Conservation (phyloP, 306 rosid species). For the Gillenia trifoliata region DNA sequence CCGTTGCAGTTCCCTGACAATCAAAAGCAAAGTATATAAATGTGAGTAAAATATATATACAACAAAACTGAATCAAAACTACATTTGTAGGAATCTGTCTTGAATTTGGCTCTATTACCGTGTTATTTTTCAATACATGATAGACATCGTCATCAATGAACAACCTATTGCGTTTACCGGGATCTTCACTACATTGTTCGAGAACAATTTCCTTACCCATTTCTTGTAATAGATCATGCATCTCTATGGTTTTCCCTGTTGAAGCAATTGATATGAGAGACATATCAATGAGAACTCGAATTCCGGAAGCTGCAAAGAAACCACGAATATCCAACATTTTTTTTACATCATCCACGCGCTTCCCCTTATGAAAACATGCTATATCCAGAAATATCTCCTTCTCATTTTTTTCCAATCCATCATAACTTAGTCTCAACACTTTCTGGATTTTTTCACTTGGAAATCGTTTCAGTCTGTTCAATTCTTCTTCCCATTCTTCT, state of each 20-base stretch:
- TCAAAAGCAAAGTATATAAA: too few species aligned
- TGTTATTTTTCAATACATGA: too few species aligned
- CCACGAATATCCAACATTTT: rapidly evolving
- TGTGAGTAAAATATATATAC: too few species aligned
- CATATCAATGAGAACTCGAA: not conserved
- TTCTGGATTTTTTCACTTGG: rapidly evolving
- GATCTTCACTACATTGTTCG: not conserved
- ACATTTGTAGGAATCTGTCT: too few species aligned
- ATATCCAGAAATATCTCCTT: too few species aligned
- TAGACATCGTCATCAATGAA: too few species aligned
- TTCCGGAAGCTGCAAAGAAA: rapidly evolving
- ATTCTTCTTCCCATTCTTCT: not conserved
- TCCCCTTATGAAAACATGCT: not conserved
- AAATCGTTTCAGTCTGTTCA: not conserved
- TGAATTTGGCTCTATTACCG: too few species aligned
- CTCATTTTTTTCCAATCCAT: not conserved
- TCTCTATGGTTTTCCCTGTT: not conserved
- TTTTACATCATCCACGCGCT: rapidly evolving
- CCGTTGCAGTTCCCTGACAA: too few species aligned
- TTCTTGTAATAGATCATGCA: not conserved
- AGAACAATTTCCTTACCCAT: not conserved
- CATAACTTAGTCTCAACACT: not conserved
- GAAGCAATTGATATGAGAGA: not conserved
- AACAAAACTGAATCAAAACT: too few species aligned
- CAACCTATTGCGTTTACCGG: too few species aligned